Evolutionary conservation across 192 early-diverging fungal species (phyloP), one percentile per base, ranked within the genome.

Genomic region (Backusella morwellensis): DNA sequence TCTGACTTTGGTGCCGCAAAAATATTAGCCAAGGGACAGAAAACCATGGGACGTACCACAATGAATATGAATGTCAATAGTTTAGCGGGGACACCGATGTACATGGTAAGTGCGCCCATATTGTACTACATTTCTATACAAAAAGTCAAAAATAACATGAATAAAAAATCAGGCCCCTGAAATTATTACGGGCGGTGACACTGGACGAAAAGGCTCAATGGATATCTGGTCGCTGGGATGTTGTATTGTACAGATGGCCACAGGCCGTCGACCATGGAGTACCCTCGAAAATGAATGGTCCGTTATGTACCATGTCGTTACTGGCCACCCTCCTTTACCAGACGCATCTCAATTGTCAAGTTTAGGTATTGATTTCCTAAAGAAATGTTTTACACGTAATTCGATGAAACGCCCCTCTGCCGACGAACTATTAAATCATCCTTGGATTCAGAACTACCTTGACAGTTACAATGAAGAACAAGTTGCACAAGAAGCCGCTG

Each of bases 151-250:
- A 21, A 42, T 9, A 56, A 14, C 9, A 67, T 41, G 42, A 54
- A 29, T 78, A 15, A 66, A 44, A 66, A 32, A 15, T 66, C 59
- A 83, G 84, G 85, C 86, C 14, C 93, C 93, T 3, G 95, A 97
- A 85, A 90, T 96, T 23, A 96, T 97, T 76, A 91, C 91, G 32
- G 92, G 93, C 41, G 90, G 91, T 74, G 89, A 90, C 56, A 85
- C 89, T 59, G 92, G 92, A 19, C 86, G 90, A 9, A 91, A 92
- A 72, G 93, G 92, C 36, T 91, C 94, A 32, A 94, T 95, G 89
- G 96, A 98, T 76, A 95, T 98, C 35, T 98, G 95, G 95, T 91
- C 94, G 6, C 78, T 97, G 59, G 96, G 94, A 14, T 98, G 96
- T 77, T 96, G 94, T 77, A 86, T 98, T 15, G 83, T 96, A 38